Base-by-base conservation (phyloP, 495 filamentous ascomycete genomes). In the Tuber calosporum region DNA sequence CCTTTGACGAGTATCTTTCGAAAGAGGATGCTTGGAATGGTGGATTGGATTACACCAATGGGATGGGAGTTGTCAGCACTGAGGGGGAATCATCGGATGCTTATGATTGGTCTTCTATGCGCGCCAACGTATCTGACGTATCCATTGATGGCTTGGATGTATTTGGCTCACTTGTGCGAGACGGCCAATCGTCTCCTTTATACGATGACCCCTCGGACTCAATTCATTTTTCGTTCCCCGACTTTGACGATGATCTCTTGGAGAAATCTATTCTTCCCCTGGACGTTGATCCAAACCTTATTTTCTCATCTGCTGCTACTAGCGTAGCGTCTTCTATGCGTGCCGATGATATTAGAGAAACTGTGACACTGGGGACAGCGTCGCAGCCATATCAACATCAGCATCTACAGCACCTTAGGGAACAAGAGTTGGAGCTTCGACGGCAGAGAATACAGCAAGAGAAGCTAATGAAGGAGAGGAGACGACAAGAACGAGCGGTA, bases 301-400 rank as follows among this genome's bases (percentile, higher is more conserved):
- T 81, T 43, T 81, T 81, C 71, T 81, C 79, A 20, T 79, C 78
- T 26, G 67, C 70, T 19, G 72, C 76, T 37, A 79, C 78, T 68
- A 79, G 79, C 68, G 75, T 71, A 15, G 79, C 79, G 19, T 79
- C 76, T 34, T 81, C 79, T 17, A 81, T 81, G 79, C 72, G 80
- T 53, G 73, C 73, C 43, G 79, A 76, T 19, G 53, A 62, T 3
- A 62, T 62, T 34, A 62, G 53, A 34, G 53, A 62, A 62, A 17
- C 30, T 34, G 53, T 19, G 26, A 15, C 26, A 17, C 43, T 79
- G 43, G 66, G 67, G 19, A 69, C 76, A 58, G 72, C 69, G 40
- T 71, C 75, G 34, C 79, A 77, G 66, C 79, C 79, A 22, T 81
- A 81, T 53, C 79, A 79, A 17, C 79, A 81, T 26, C 80, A 82